Conservation (phyloP, 371 early-diverging fungal species). For the Mucor mucedo region DNA sequence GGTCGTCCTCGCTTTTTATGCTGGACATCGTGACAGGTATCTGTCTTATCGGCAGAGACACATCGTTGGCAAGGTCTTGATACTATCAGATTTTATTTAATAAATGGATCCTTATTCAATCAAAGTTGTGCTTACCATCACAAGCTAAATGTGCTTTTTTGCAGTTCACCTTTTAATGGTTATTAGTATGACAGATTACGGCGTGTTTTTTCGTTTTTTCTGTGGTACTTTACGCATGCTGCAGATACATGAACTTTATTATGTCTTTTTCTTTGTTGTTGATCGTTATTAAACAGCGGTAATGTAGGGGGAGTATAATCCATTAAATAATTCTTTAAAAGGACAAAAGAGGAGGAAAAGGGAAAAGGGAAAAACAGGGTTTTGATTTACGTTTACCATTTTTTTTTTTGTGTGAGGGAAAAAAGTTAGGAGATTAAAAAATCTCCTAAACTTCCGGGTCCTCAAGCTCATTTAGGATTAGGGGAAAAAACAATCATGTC, state of each 20-base stretch:
- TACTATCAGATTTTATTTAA: constrained; percentile 9
- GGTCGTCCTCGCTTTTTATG: constrained; percentile 38
- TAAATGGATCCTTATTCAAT: background rate
- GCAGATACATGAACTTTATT: constrained; percentile 26
- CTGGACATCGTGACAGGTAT: constrained; percentile 27
- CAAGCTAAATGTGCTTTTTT: constrained; percentile 37
- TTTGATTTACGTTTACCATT: background rate
- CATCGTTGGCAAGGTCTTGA: constrained; percentile 33
- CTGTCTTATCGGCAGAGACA: constrained; percentile 24
- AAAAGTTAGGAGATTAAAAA: constrained; percentile 5
- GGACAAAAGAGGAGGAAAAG: background rate
- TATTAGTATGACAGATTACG: background rate
- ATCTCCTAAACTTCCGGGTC: constrained; percentile 15
- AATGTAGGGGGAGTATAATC: background rate
- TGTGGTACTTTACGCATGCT: constrained; percentile 20
- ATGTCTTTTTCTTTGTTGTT: constrained; percentile 8
- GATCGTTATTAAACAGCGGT: background rate
- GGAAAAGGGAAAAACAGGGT: background rate
- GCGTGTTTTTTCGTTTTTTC: background rate
- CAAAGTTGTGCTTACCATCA: constrained; percentile 20
- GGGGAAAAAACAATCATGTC: background rate
- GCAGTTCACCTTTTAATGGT: constrained; percentile 21
- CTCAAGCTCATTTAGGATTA: background rate
- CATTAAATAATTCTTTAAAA: constrained; percentile 1
- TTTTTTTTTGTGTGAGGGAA: background rate